Evolutionary conservation across 768 basidiomycete genomes (phyloP).

Genomic region (Crucibulum laeve): DNA sequence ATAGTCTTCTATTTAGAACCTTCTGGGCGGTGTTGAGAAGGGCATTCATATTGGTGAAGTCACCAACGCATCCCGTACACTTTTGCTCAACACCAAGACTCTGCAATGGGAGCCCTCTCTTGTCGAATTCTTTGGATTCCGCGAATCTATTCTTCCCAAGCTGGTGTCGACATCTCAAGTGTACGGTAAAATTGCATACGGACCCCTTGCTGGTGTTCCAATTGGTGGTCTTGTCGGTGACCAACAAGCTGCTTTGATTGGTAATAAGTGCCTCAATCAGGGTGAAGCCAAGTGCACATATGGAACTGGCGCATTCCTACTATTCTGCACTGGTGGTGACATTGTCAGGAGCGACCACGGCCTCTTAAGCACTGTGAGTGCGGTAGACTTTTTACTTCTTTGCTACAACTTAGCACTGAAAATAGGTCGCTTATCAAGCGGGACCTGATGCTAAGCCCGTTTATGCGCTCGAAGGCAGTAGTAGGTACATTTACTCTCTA

Average conservation of each 20-base stretch:
- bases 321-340: slow-evolving; percentile 90
- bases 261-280: slow-evolving; percentile 88
- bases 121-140: slow-evolving; percentile 83
- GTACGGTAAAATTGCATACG: slow-evolving; percentile 73
- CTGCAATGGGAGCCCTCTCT: slow-evolving; percentile 82
- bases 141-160: slow-evolving; percentile 72
- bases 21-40: slow-evolving; percentile 70
- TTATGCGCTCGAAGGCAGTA: slow-evolving; percentile 93
- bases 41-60: slow-evolving; percentile 86
- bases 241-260: slow-evolving; percentile 94
- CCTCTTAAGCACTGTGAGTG: slow-evolving; percentile 76
- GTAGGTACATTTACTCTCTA: slow-evolving; percentile 38
- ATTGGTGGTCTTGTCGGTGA: slow-evolving; percentile 97
- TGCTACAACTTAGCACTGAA: slow-evolving; percentile 4
- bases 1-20: slow-evolving; percentile 46
- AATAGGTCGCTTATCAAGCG: slow-evolving; percentile 84
- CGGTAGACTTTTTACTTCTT: not conserved
- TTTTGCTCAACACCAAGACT: slow-evolving; percentile 79
- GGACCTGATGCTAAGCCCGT: slow-evolving; percentile 74
- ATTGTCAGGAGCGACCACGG: slow-evolving; percentile 86
- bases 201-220: slow-evolving; percentile 67
- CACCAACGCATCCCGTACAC: slow-evolving; percentile 94
- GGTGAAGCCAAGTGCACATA: slow-evolving; percentile 99
- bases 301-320: slow-evolving; percentile 93
- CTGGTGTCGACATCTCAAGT: slow-evolving; percentile 91